Evolutionary conservation across 1,284 basidiomycete genomes (phyloP), one percentile per base, ranked within the genome.

Genomic region (Neolentinus lepideus): DNA sequence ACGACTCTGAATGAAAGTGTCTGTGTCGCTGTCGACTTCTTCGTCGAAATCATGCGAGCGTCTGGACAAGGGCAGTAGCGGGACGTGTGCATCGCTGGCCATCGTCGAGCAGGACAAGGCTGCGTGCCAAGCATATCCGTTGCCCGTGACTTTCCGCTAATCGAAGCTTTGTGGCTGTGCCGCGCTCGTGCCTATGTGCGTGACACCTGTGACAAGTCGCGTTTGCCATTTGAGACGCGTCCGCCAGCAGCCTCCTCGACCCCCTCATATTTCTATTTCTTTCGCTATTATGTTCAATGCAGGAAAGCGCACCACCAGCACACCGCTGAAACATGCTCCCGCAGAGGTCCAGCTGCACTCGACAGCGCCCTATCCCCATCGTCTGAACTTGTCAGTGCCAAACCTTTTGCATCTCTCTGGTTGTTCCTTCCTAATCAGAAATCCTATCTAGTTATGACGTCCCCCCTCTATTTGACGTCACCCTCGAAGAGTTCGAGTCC

Each of bases 401-500:
- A 50, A 24, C 35, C 27, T 38, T 53, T 11, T 52, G 50, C 27
- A 58, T 55, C 31, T 19, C 33, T 35, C 16, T 16, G 33, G 9
- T 16, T 35, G 9, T 35, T 35, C 16, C 33, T 35, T 46, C 25
- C 52, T 29, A 54, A 8, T 54, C 31, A 54, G 12, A 19, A n/a
- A 26, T 6, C 8, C 6, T 26, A 25, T 50, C 9, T 21, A 94
- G 92, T 71, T 98, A 99, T 66, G 84, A 92, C 59, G 74, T 71
- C n/a, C 92, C 94, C 12, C 96, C 96, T 4, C 67, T 81, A 14
- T 87, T 88, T 51, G 95, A 99, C 64, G 88, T 99, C 27, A 96
- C 94, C 1, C 80, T 99, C 21, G 97, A 99, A 67, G 92, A 98
- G 61, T 99, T 99, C 63, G 97, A 99, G 71, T 86, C 80, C 2